These are phyloP conservation scores for Umbilicus rupestris DNA, from an alignment of 164 flowering plant species.

Conservation along the genomic window DNA sequence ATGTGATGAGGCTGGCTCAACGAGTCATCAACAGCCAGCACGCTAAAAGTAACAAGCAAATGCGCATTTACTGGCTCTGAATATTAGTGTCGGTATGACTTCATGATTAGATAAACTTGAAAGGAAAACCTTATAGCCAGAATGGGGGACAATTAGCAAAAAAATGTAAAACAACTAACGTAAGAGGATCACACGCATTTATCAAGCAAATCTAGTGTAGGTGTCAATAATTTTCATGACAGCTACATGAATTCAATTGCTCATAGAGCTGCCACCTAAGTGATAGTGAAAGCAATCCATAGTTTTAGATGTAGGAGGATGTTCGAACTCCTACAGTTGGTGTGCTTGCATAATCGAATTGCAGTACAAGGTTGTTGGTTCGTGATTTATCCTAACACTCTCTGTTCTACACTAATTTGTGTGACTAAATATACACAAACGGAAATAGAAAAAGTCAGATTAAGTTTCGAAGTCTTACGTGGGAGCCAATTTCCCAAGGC, in stretches of 20 bases:
- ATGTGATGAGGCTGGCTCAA: background rate
- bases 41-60: background rate
- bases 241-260: background rate
- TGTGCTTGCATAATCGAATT: too few species aligned
- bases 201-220: background rate
- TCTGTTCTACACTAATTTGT: background rate
- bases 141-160: background rate
- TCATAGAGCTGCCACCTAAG: background rate
- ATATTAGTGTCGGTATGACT: background rate
- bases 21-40: background rate
- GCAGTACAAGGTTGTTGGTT: too few species aligned
- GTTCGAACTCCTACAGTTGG: too few species aligned
- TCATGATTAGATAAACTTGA: background rate
- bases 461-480: constrained; percentile 48
- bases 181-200: background rate
- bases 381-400: background rate
- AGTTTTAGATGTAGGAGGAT: background rate
- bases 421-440: too few species aligned
- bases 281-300: background rate
- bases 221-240: background rate
- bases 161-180: background rate
- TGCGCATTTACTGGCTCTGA: background rate
- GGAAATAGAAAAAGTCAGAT: background rate
- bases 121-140: background rate
- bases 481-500: constrained; percentile 94